Base-by-base conservation (phyloP, 2,329 filamentous ascomycete species). In the Spiromastix sp. region DNA sequence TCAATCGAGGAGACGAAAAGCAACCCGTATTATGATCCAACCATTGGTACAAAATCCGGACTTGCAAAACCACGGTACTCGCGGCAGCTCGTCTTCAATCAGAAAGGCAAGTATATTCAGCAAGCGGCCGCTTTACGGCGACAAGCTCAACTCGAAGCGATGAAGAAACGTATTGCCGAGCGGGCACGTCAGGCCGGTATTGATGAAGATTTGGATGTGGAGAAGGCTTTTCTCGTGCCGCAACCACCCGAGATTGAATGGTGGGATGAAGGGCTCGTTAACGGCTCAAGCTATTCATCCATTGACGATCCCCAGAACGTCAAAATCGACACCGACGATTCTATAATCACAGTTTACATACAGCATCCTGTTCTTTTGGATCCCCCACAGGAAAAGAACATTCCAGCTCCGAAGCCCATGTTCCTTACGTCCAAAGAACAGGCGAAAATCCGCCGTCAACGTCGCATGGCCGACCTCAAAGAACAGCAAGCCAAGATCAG, bases 401-500 rank as follows among this genome's bases (percentile, higher is more conserved):
- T 77, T 10, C 81, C 85, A 1, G 68, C 74, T 12, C 74, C 84
- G 10, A 95, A 96, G 57, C 79, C 91, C 4, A 87, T 96, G 79
- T 93, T 83, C 57, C 72, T 98, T 36, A 98, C 93, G 1, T 70
- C 78, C 6, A 86, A 85, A 54, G 93, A 98, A 63, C 85, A 89
- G 59, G 82, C 84, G 34, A 96, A 96, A 59, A 68, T 93, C 38
- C 81, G 91, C 34, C 75, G 91, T 24, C 86, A 95, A 60, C 78
- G 85, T 36, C 78, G 93, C 45, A 89, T 89, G 75, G 87, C 84
- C 26, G 85, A 95, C 43, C 68, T 93, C 44, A 96, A 96, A 58
- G 93, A 98, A 60, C 80, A 87, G 54, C 91, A 98, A 61, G 87
- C 89, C 24, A 96, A 98, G 66, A 91, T 96, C 42, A 75, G 89